Conservation (phyloP, 2,329 filamentous ascomycete genomes). For the Aspergillus sp. region DNA sequence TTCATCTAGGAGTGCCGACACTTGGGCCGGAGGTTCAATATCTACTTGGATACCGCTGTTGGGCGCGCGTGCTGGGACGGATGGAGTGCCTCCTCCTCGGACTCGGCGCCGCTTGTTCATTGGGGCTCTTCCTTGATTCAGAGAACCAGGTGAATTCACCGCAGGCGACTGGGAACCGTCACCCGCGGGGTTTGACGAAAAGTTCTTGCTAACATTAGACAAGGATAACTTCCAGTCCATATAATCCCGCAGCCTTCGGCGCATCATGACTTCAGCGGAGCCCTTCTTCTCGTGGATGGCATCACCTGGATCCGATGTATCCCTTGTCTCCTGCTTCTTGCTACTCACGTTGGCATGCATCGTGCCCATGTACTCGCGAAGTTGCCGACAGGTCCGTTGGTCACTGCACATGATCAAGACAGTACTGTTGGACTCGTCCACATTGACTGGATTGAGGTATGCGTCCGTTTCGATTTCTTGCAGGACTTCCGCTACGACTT, state of each 20-base stretch:
- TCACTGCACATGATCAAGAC: constrained; percentile 96
- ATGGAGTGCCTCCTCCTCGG: constrained; percentile 71
- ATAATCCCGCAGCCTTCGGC: constrained; percentile 81
- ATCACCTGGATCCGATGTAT: constrained; percentile 51
- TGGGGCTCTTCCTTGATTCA: constrained; percentile 60
- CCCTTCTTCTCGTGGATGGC: constrained; percentile 61
- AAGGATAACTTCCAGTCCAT: constrained; percentile 90
- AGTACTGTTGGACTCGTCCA: constrained; percentile 85
- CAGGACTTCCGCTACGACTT: constrained; percentile 80
- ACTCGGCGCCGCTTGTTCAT: constrained; percentile 84
- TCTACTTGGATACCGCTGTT: constrained; percentile 77
- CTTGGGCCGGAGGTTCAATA: constrained; percentile 74
- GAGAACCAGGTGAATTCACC: constrained; percentile 22
- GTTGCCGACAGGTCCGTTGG: constrained; percentile 78
- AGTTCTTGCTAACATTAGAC: constrained; percentile 69
- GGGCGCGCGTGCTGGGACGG: constrained; percentile 63
- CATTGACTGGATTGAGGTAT: constrained; percentile 75
- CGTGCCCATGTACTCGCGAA: constrained; percentile 86
- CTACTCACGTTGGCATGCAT: constrained; percentile 70
- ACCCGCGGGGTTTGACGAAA: constrained; percentile 34
- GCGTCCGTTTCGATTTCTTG: constrained; percentile 91
- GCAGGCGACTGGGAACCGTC: constrained; percentile 26
- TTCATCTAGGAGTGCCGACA: constrained; percentile 78
- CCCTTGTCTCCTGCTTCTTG: constrained; percentile 46
- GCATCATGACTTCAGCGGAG: constrained; percentile 86